Evolutionary conservation across 768 basidiomycete genomes (phyloP), one percentile per base, ranked within the genome.

Genomic region (Lentinula sp.): DNA sequence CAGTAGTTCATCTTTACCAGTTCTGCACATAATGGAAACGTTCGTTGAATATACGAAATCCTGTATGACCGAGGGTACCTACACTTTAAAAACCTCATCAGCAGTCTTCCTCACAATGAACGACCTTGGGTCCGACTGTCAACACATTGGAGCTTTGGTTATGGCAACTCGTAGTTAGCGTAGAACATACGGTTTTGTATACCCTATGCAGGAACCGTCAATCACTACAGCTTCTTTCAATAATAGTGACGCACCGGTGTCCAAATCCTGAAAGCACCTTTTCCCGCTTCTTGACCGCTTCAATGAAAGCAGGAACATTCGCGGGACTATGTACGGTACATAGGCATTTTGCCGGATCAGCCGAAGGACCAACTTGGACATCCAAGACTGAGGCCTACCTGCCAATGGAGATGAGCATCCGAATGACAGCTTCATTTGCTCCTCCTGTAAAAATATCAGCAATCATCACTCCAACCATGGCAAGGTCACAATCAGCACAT

Each of bases 391-490:
- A 41, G 28, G 71, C 85, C 67, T 66, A 90, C 84, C 84, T 85
- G 67, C 92, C 93, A 63, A 96, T 94, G 0, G 90, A 86, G 46
- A 93, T 81, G 45, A 96, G 77, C 95, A 96, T 96, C 13, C 95
- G 86, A 68, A 96, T 93, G 63, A 96, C 94, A 5, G 94, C 93
- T 72, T 96, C 93, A 66, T 94, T 94, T 3, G 93, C 94, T 56
- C 93, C 93, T 65, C 92, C 91, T 82, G 69, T 20, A 18, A 52
- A 28, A 49, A 62, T 13, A 16, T 49, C 23, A 55, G 42, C 35
- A 9, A n/a, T 7, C 18, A 2, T 28, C 28, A 43, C 36, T 37
- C 10, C 28, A 33, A 9, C 0, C 18, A 15, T 16, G 18, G 35
- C 33, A 50, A 16, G 15, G 46, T 13, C 8, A 28, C 4, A 28